A percentile compares a stretch with the other conserved stretches of the same genome.
These are phyloP conservation scores for Euphorbia peplus DNA, from an alignment of 345 rosid species.

Conservation along the genomic window DNA sequence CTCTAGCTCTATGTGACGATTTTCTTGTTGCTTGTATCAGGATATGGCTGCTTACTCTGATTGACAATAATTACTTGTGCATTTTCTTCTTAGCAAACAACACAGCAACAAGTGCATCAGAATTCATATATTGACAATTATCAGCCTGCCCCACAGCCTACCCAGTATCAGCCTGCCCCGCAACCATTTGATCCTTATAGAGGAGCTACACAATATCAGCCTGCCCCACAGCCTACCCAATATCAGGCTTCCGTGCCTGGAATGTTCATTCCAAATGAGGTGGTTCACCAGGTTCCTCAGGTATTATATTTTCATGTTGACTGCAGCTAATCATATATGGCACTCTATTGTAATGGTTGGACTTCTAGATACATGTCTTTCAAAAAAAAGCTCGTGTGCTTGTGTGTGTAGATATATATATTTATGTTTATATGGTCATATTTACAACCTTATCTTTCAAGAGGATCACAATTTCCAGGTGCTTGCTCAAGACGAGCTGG, in stretches of 20 bases:
- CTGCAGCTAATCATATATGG: background rate
- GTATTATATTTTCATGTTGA: conserved; percentile 33
- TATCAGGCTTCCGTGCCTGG: too few species aligned
- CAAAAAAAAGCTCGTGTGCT: background rate
- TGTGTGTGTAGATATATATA: background rate
- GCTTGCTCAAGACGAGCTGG: background rate
- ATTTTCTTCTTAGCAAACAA: conserved; percentile 31
- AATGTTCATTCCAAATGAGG: conserved; percentile 70
- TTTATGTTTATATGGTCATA: too few species aligned
- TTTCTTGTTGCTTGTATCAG: background rate
- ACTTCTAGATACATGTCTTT: background rate
- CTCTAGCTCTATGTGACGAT: background rate
- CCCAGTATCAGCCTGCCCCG: conserved; percentile 38
- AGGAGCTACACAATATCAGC: conserved; percentile 12
- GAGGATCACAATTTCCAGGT: background rate
- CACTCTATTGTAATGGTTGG: background rate
- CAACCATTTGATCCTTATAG: too few species aligned
- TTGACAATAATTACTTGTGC: conserved; percentile 4
- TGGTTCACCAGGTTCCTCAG: conserved; percentile 58
- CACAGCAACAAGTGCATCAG: conserved; percentile 43
- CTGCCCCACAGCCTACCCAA: conserved; percentile 10
- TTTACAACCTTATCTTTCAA: background rate
- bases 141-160: conserved; percentile 51
- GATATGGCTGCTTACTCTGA: conserved; percentile 11
- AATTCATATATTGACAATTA: conserved; percentile 57